These are phyloP conservation scores for Phyllosticta ampelicida DNA, from an alignment of 2,329 filamentous ascomycete genomes.

Conservation along the genomic window DNA sequence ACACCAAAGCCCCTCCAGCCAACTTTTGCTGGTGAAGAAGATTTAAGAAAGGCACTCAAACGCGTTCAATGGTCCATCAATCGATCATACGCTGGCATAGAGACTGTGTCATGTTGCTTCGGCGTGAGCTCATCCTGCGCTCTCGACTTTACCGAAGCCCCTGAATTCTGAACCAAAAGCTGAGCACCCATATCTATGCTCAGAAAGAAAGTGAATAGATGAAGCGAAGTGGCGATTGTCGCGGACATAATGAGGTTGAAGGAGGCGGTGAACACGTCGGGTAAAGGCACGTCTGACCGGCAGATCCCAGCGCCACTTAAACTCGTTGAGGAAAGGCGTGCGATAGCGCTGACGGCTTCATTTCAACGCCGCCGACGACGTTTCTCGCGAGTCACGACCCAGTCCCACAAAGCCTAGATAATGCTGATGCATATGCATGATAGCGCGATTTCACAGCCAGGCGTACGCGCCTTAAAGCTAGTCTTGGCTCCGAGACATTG, in stretches of 20 bases:
- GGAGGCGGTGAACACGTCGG: neutral
- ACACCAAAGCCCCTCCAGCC: no score
- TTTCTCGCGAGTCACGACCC: neutral
- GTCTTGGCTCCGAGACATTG: neutral
- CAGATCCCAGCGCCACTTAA: neutral
- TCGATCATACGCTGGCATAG: no score
- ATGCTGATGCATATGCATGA: neutral
- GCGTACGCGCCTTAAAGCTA: neutral
- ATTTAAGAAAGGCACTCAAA: no score
- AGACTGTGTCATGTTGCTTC: no score
- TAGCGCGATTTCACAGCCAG: neutral
- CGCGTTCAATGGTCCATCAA: no score
- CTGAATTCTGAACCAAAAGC: neutral
- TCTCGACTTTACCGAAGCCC: neutral
- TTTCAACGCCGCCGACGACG: constrained; percentile 5
- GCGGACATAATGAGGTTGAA: neutral
- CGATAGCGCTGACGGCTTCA: constrained; percentile 6
- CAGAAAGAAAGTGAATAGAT: neutral
- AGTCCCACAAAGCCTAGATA: neutral
- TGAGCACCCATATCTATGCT: neutral
- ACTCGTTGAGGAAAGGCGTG: neutral
- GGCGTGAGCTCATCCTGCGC: no score
- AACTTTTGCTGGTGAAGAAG: no score
- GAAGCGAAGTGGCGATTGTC: neutral
- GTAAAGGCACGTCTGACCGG: neutral